Evolutionary conservation across 352 stramenopile genomes (phyloP), one percentile per base, ranked within the genome.

Genomic region (Globisporangium polare): DNA sequence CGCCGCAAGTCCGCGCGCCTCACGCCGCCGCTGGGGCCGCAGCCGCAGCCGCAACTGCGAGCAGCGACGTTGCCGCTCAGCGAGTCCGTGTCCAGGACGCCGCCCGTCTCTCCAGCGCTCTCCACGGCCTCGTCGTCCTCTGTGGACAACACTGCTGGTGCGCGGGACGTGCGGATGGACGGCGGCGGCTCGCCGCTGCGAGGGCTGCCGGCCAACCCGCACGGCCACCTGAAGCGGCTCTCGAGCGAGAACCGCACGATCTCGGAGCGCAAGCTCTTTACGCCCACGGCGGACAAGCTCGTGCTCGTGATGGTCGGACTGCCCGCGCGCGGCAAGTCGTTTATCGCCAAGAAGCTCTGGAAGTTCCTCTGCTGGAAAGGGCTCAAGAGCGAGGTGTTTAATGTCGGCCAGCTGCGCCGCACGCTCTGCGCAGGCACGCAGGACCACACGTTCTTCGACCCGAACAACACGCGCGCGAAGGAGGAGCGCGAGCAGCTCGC

Each of bases 251-350:
- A 64, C 42, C 71, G 72, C 39, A 66, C 75, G 68, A 67, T 90
- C 39, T 87, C 75, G 39, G 84, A 94, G 68, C 82, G 84, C 52
- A 86, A 89, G 66, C 69, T 83, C 27, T 94, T 80, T 68, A 94
- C 84, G 17, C 82, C 78, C 15, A 91, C 77, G 29, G 89, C 87
- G 4, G 94, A 98, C 71, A 98, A 98, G 62, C 77, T 99, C 15
- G 90, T 98, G 55, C 83, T 99, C 31, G 88, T 98, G 22, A 98
- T 99, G 91, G 94, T 98, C 26, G 96, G 96, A 0, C 69, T 99
- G 8, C 96, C 96, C 0, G 96, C 90, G 1, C 95, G 92, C 10
- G 95, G 95, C 52, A 99, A 99, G 71, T 98, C 94, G 54, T 97
- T 98, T 69, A 98, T 98, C 67, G 90, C 93, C 55, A 97, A 98